Conservation (phyloP, 2,329 filamentous ascomycete genomes). For the Trichophyton simii region DNA sequence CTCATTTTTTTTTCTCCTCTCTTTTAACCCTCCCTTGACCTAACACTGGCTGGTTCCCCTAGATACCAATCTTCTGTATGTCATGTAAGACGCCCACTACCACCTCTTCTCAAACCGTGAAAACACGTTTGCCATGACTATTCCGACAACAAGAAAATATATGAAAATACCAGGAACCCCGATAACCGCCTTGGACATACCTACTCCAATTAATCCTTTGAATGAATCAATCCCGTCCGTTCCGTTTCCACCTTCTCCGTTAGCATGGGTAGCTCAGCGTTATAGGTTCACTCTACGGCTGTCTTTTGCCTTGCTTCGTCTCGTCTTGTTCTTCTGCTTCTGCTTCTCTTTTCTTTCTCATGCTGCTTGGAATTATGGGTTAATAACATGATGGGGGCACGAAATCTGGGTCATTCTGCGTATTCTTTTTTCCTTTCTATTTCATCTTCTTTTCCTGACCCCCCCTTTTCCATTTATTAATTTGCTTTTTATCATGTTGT, state of each 20-base stretch:
- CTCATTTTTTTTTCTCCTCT: too few relatives aligned
- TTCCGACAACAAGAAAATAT: neutral
- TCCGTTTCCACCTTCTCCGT: neutral
- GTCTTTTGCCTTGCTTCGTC: neutral
- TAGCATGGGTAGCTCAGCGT: conserved; percentile 1
- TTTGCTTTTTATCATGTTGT: neutral
- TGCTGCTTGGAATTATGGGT: neutral
- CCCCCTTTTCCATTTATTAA: neutral
- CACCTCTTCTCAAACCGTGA: neutral
- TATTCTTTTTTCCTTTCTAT: neutral
- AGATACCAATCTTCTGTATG: conserved; percentile 56
- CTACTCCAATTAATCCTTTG: neutral
- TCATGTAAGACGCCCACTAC: conserved; percentile 41
- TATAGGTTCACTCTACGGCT: neutral
- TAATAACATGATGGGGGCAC: neutral
- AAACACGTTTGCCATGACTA: conserved; percentile 1
- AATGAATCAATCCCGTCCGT: neutral
- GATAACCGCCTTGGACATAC: neutral
- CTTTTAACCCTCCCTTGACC: conserved; percentile 9
- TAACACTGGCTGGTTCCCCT: conserved; percentile 9
- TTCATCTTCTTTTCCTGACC: neutral
- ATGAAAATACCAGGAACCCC: neutral
- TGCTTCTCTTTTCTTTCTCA: neutral
- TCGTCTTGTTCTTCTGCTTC: too few relatives aligned
- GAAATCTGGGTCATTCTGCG: neutral